Conservation (phyloP, 2,329 filamentous ascomycete species). For the Penicillium sp. region DNA sequence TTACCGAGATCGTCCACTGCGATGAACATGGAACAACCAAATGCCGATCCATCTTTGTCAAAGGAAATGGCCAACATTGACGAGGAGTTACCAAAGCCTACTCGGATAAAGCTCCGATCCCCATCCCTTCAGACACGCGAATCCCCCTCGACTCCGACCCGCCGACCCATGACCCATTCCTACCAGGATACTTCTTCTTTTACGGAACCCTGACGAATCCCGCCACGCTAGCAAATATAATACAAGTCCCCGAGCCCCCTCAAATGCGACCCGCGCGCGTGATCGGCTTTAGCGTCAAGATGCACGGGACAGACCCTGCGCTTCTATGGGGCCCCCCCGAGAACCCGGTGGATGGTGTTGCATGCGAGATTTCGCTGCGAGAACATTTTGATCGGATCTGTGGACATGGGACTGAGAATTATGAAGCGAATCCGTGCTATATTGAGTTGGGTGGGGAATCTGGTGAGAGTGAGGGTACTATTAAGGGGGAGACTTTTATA, state of each 20-base stretch:
- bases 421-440: slow-evolving; percentile 4
- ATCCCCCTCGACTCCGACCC: not conserved
- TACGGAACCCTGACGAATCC: slow-evolving; percentile 15
- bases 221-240: slow-evolving; percentile 3
- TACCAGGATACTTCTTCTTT: slow-evolving; percentile 11
- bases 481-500: slow-evolving; percentile 10
- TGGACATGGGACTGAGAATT: slow-evolving; percentile 11
- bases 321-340: slow-evolving; percentile 4
- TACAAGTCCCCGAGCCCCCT: not conserved
- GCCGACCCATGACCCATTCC: not conserved
- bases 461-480: not conserved
- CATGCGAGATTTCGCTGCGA: slow-evolving; percentile 4
- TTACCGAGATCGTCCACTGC: not conserved
- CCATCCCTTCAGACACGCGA: not conserved
- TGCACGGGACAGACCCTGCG: slow-evolving; percentile 11
- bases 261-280: slow-evolving; percentile 6
- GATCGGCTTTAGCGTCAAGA: slow-evolving; percentile 8
- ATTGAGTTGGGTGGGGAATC: slow-evolving; percentile 10
- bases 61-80: not conserved
- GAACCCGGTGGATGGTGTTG: slow-evolving; percentile 10
- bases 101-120: not conserved
- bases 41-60: not conserved
- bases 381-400: slow-evolving; percentile 13
- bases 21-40: not conserved
- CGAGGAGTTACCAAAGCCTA: not conserved